Base-by-base conservation (phyloP, 345 rosid genomes). In the Lepidium sativum region DNA sequence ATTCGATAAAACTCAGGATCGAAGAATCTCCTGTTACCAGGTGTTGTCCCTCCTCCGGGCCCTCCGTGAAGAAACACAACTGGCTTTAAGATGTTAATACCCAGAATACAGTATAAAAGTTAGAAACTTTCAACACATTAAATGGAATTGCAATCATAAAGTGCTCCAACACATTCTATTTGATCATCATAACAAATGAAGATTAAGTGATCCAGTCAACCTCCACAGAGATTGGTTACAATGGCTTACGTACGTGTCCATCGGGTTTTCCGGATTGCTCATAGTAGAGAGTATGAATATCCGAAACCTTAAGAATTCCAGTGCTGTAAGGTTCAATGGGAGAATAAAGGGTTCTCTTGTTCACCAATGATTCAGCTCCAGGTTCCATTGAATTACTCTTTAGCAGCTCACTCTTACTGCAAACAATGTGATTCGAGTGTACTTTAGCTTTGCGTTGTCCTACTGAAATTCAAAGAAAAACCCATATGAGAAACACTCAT, bases 61-160 rank as follows among this genome's bases (percentile, higher is more conserved):
- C 98, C 98, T 14, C 98, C 98, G 38, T 89, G 98, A 75, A 92
- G 91, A 78, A 92, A 92, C 16, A 92, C 83, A 66, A 86, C 87
- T n/a, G 98, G 91, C 98, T 89, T 84, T 77, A 81, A 59, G 18
- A 71, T 32, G 53, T 39, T 43, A 20, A 25, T 63, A 10, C 56
- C 43, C 27, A 70, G 20, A 39, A 59, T 8, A 15, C 7, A 49
- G 17, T 4, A 8, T 6, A 68, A 54, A 2, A 71, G 31, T 58
- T 17, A 47, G 43, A 53, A 55, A 23, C 61, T 60, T 42, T 62
- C 25, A 15, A 34, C 31, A n/a, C 62, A 15, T 15, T 5, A 9
- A 37, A 29, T 15, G 2, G 41, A n/a, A 5, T 40, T 58, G 11
- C 23, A 53, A 8, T 3, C 40, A 11, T 6, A 25, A 25, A 15